These are phyloP conservation scores for Pholiota microspora DNA, from an alignment of 768 basidiomycete genomes.

Conservation along the genomic window DNA sequence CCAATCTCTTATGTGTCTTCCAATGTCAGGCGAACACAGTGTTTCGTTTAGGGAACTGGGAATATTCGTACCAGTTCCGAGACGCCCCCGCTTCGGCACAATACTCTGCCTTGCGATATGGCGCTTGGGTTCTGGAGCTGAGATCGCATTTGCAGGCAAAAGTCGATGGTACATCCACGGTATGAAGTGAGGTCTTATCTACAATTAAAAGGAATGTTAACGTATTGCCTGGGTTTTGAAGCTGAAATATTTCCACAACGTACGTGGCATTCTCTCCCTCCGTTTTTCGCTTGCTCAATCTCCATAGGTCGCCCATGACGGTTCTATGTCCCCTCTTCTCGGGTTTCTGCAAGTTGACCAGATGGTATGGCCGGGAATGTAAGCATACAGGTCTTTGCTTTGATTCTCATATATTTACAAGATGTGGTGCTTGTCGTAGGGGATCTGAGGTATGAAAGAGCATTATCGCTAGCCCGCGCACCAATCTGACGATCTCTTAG, in stretches of 20 bases:
- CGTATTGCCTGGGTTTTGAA: constrained; percentile 3
- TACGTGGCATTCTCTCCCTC: constrained; percentile 13
- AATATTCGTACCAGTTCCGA: constrained; percentile 52
- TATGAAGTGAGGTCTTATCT: constrained; percentile 18
- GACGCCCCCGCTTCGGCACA: constrained; percentile 42
- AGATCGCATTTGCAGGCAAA: constrained; percentile 37
- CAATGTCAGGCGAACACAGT: constrained; percentile 42
- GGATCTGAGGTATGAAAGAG: constrained; percentile 37
- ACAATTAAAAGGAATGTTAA: background rate
- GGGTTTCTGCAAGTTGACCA: constrained; percentile 46
- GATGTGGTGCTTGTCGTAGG: constrained; percentile 25
- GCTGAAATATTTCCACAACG: constrained; percentile 44
- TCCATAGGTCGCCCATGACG: constrained; percentile 45
- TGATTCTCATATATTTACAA: background rate
- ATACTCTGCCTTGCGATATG: constrained; percentile 43
- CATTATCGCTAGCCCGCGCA: too few species aligned
- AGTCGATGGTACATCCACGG: constrained; percentile 34
- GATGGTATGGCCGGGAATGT: constrained; percentile 60
- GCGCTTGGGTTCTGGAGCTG: constrained; percentile 46
- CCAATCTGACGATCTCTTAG: constrained; percentile 13
- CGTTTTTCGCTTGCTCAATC: background rate
- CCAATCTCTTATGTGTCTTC: background rate
- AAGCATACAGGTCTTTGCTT: constrained; percentile 5
- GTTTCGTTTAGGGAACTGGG: constrained; percentile 59
- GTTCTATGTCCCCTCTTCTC: constrained; percentile 46